Base-by-base conservation (phyloP, 1,284 basidiomycete species). In the Microbotryum scabiosae region DNA sequence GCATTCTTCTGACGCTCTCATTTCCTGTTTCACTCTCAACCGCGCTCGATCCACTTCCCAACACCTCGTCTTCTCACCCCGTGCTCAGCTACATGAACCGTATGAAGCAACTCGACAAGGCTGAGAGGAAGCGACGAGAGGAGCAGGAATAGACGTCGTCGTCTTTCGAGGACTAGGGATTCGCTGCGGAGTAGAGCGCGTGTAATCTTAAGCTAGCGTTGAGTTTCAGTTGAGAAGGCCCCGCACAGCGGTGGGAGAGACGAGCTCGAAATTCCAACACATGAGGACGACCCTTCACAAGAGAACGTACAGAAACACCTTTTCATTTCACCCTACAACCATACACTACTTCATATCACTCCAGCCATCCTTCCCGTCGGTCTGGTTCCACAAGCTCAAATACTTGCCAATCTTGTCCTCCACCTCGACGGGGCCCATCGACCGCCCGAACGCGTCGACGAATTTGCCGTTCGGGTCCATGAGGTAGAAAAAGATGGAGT, bases 391-490 rank as follows among this genome's bases (percentile, higher is more conserved):
- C 69, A 79, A 77, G 54, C 73, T 70, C 58, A 82, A 76, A 46
- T 79, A 81, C 51, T 76, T 76, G 56, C 76, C 74, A 2, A 81
- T 77, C 73, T 82, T 82, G 28, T 67, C 69, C 10, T 75, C 72
- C 18, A 94, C 86, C 44, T 91, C 87, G 44, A 85, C 81, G 5
- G 82, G 80, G 1, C 81, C 82, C 57, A 82, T 85, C 57, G 81
- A 82, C 78, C 96, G 90, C 14, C 94, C 96, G 74, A 97, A 97
- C 4, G 96, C 94, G 71, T 98, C 93, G 2, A 97, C 90, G 70
- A 97, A 99, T 72, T 87, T 82, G 21, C 94, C 94, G 9, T 85
- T 77, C 1, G 96, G 94, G 73, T 97, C 92, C 92, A 99, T 97
- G 43, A 99, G 82, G 77, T 99, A 99, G 73, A 98, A 90, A 55